phyloP scores from a whole-genome alignment of 768 basidiomycete species.

The Pisolithus albus region DNA sequence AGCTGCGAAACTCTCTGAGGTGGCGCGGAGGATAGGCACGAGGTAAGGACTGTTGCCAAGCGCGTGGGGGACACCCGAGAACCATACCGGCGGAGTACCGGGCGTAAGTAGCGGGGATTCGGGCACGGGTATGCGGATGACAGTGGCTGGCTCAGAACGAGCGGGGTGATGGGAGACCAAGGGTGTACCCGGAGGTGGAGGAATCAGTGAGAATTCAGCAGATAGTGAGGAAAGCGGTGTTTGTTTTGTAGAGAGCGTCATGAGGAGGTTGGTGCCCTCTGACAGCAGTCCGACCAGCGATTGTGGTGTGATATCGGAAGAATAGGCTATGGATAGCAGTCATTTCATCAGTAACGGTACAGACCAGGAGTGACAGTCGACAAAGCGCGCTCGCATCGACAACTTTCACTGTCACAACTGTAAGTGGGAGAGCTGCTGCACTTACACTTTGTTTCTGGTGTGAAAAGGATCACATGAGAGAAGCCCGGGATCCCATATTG shows the following conservation, averaged over 20 bases:
- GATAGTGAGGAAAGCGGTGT: constrained; percentile 72
- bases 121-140: constrained; percentile 59
- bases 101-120: constrained; percentile 40
- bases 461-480: constrained; percentile 81
- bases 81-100: constrained; percentile 59
- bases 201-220: constrained; percentile 85
- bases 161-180: constrained; percentile 83
- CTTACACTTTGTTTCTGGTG: constrained; percentile 80
- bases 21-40: constrained; percentile 75
- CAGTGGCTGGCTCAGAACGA: constrained; percentile 53
- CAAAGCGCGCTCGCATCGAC: no score
- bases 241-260: constrained; percentile 73
- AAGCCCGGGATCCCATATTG: constrained; percentile 70
- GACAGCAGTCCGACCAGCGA: constrained; percentile 65
- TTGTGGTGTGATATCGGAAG: constrained; percentile 76
- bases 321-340: constrained; percentile 41
- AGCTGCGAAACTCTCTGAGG: constrained; percentile 67
- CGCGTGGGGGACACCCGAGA: constrained; percentile 63
- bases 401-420: not conserved
- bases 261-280: constrained; percentile 72
- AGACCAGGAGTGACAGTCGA: no score
- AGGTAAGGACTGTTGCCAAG: constrained; percentile 70
- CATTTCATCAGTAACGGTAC: not conserved
- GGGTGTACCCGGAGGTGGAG: constrained; percentile 77
- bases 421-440: not conserved